Conservation (phyloP, 345 rosid genomes). For the Aquilaria yunnanensis region DNA sequence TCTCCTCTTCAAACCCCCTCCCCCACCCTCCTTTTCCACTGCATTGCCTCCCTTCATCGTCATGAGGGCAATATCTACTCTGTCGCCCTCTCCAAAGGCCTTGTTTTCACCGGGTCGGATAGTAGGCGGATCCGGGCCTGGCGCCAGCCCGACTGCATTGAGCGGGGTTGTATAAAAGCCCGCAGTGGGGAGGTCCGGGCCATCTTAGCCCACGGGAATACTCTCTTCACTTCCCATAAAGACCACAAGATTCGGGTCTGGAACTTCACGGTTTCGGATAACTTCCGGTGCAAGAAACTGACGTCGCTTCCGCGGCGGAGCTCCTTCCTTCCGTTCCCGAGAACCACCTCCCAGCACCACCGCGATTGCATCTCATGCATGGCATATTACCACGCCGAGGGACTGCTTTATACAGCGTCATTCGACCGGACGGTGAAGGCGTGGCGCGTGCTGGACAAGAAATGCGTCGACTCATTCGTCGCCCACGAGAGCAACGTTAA, state of each 20-base stretch:
- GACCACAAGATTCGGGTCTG: slow-evolving; percentile 36
- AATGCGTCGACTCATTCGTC: slow-evolving; percentile 40
- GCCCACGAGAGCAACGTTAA: slow-evolving; percentile 45
- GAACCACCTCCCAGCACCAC: slow-evolving; percentile 24
- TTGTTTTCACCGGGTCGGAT: slow-evolving; percentile 40
- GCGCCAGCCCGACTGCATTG: slow-evolving; percentile 37
- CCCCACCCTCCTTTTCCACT: slow-evolving; percentile 40
- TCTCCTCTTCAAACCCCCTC: slow-evolving; percentile 39
- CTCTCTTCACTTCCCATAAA: slow-evolving; percentile 43
- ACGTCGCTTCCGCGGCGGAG: slow-evolving; percentile 30
- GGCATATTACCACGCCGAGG: slow-evolving; percentile 43
- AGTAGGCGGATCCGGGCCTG: slow-evolving; percentile 41
- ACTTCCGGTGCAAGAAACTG: slow-evolving; percentile 26
- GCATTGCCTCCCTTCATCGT: slow-evolving; percentile 45
- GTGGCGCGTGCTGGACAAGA: slow-evolving; percentile 33
- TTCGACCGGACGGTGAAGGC: slow-evolving; percentile 39
- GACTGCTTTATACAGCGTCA: slow-evolving; percentile 36
- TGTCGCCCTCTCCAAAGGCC: slow-evolving; percentile 36
- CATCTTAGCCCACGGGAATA: slow-evolving; percentile 30
- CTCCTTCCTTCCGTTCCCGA: slow-evolving; percentile 22
- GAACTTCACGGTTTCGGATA: slow-evolving; percentile 29
- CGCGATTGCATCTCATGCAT: slow-evolving; percentile 40
- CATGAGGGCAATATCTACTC: slow-evolving; percentile 42
- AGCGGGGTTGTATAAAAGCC: slow-evolving; percentile 32
- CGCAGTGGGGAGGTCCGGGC: slow-evolving; percentile 32